phyloP scores from a whole-genome alignment of 495 filamentous ascomycete species.

The Physcia stellaris region DNA sequence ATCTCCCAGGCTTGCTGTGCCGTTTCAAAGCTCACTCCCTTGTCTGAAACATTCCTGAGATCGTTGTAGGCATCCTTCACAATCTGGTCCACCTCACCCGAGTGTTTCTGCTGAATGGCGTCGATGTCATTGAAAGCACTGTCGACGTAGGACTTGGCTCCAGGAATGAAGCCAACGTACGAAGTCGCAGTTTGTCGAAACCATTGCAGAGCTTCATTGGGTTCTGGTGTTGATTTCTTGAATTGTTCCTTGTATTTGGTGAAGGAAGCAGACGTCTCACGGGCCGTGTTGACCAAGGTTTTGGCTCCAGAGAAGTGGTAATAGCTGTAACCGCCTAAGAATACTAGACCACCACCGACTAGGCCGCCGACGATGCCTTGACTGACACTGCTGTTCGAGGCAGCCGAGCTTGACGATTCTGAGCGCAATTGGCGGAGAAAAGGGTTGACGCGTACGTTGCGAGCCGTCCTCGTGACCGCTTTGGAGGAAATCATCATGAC shows the following conservation, averaged over 20 bases:
- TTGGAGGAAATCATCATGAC: constrained; percentile 6
- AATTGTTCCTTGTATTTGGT: constrained; percentile 35
- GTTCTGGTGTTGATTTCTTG: constrained; percentile 38
- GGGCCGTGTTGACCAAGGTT: constrained; percentile 34
- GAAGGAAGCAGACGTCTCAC: constrained; percentile 37
- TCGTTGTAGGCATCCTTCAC: constrained; percentile 45
- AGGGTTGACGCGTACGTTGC: constrained; percentile 2
- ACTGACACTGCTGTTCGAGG: constrained; percentile 7
- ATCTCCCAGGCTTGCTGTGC: constrained; percentile 37
- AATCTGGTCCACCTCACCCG: constrained; percentile 47
- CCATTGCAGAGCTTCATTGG: constrained; percentile 43
- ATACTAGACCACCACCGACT: constrained; percentile 35
- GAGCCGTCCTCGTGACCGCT: constrained; percentile 1
- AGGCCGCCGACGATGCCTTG: constrained; percentile 28
- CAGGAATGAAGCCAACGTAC: constrained; percentile 53
- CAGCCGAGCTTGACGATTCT: constrained; percentile 5
- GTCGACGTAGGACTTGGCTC: constrained; percentile 46
- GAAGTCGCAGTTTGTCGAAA: constrained; percentile 42
- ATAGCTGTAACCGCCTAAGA: constrained; percentile 33
- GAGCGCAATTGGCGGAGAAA: constrained; percentile 9
- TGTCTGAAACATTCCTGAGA: constrained; percentile 34
- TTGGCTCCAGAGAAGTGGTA: constrained; percentile 46
- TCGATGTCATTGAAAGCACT: constrained; percentile 49
- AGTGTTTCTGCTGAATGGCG: constrained; percentile 40
- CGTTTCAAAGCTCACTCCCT: constrained; percentile 37